Evolutionary conservation across 441 rosid genomes (phyloP), one percentile per base, ranked within the genome.

Genomic region (Pelargonium australe): DNA sequence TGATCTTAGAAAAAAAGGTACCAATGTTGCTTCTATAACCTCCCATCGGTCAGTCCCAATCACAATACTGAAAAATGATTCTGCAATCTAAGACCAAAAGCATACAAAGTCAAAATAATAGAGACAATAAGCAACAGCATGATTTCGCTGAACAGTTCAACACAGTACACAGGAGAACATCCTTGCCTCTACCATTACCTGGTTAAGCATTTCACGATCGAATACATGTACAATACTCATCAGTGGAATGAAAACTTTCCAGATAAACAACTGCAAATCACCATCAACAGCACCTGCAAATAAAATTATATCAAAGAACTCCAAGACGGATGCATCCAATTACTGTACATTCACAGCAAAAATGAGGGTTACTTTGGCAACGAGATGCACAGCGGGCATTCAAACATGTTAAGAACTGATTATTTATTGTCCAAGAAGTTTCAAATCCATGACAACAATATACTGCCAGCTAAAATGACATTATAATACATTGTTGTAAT

Each of bases 191-290:
- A 62, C 13, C 4, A 62, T 23, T 55, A 16, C 97, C 97, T 81
- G 82, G 78, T 85, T 91, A 74, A 89, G 82, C 79, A 89, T 66
- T 77, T 85, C 92, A 67, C 83, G 80, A 51, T 90, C 96, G 71
- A 84, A 83, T 41, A 80, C 76, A 64, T 83, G 87, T 57, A 76
- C 81, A 84, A 80, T 84, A 83, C 81, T 86, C 87, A 85, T 76
- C 44, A 88, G 51, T 0, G 96, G 97, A 80, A 91, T 73, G 80
- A 90, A 90, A 68, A 84, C 78, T 76, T 78, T 85, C 94, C 96
- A 82, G 49, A 82, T 79, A 82, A 87, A 91, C 53, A 82, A 81
- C 76, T 73, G 83, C 74, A 91, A 53, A 67, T 77, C 79, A 72
- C 77, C 82, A 71, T 75, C 77, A 75, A 70, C 57, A 76, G 75